Evolutionary conservation across 768 basidiomycete genomes (phyloP), one percentile per base, ranked within the genome.

Genomic region (Xerocomus spinulosus): DNA sequence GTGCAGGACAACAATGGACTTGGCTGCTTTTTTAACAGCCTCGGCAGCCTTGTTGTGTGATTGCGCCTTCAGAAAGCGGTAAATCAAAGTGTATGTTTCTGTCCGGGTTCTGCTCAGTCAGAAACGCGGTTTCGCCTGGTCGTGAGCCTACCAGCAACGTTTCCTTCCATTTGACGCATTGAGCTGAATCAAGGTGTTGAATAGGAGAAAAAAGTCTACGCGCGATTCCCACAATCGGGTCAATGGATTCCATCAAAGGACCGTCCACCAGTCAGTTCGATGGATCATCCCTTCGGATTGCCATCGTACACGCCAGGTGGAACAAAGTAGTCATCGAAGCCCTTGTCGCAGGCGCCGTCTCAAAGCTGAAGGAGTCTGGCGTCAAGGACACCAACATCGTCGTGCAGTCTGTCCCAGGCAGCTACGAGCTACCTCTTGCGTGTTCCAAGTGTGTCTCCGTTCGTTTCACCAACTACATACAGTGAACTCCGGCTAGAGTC

Each of bases 281-380:
- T 60, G 94, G 94, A 43, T 85, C 89, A 2, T 52, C 74, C 23
- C 77, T 94, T 44, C 85, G 94, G 48, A 70, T 96, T 44, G 90
- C 89, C 60, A 94, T 98, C 62, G 87, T 98, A 7, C 95, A 97
- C 65, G 92, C 92, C 15, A 76, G 93, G 71, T 99, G 96, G 96
- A 99, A 99, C 73, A 83, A 81, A 56, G 62, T 72, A 17, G 83
- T 99, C 62, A 87, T 98, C 60, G 84, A 89, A 12, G 81, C 91
- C 10, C 80, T 99, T 42, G 73, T 99, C 48, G 70, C 78, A 1
- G 96, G 96, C 30, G 81, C 87, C 4, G 68, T 91, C 45, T 70
- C 73, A 18, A 93, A 91, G 63, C 78, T 99, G 56, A 86, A 83
- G 70, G 82, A 82, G 59, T 73, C 77, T 28, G 95, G 95, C 21